phyloP scores from a whole-genome alignment of 2,329 filamentous ascomycete species.

The Colletotrichum noveboracense region DNA sequence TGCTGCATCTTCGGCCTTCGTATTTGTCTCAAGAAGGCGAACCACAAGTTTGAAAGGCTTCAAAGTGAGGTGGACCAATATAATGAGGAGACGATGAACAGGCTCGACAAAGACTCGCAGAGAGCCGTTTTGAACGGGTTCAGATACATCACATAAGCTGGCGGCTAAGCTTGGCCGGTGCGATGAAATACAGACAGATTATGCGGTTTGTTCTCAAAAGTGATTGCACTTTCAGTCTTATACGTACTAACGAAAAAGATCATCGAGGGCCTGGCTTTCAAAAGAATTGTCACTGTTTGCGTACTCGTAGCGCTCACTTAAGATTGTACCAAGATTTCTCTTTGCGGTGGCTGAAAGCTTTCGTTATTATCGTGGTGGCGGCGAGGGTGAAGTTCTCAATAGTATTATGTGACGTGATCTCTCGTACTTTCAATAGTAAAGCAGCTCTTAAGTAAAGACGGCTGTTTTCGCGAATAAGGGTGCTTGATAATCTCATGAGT shows the following conservation, averaged over 20 bases:
- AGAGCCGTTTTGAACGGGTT: background rate
- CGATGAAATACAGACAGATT: no score
- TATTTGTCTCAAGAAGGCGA: conserved; percentile 24
- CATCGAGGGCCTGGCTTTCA: rapidly evolving
- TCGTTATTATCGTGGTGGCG: rapidly evolving
- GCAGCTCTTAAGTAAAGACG: rapidly evolving
- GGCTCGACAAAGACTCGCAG: background rate
- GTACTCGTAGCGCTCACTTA: no score
- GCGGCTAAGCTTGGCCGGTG: no score
- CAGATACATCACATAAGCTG: background rate
- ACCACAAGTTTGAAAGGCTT: background rate
- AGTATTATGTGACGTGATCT: no score
- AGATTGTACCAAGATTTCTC: no score
- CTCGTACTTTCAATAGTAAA: no score
- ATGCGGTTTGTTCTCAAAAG: no score
- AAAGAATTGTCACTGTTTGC: rapidly evolving
- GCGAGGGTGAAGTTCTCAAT: rapidly evolving
- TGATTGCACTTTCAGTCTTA: no score
- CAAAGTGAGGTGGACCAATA: background rate
- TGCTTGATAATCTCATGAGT: rapidly evolving
- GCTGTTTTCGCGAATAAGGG: no score
- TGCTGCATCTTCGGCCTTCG: conserved; percentile 24
- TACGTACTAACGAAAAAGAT: rapidly evolving
- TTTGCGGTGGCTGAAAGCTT: no score
- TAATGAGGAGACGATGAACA: background rate